Evolutionary conservation across 169 alveolate species (phyloP).

Genomic region (Cryptosporidium parvum): DNA sequence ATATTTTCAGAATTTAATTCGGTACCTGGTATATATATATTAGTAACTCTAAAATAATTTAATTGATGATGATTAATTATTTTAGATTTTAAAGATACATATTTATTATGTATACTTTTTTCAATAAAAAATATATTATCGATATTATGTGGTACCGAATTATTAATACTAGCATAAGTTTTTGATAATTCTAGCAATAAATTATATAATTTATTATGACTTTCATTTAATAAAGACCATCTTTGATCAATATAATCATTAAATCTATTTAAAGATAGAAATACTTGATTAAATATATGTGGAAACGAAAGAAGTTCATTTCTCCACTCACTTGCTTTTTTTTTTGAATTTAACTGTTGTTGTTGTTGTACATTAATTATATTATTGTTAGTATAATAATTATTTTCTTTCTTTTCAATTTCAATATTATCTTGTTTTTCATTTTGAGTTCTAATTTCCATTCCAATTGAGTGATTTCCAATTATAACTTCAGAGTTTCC

Average conservation of each 20-base stretch:
- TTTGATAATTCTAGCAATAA: conserved; percentile 17
- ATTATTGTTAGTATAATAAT: background rate
- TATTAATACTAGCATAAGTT: background rate
- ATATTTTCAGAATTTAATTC: background rate
- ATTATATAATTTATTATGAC: conserved; percentile 21
- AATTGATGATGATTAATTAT: background rate
- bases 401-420: background rate
- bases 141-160: background rate
- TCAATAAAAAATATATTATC: background rate
- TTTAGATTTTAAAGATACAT: background rate
- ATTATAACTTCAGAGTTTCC: background rate
- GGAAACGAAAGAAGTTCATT: conserved; percentile 53
- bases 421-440: background rate
- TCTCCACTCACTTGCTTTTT: conserved; percentile 38
- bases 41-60: background rate
- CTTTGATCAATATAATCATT: conserved; percentile 68
- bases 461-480: background rate
- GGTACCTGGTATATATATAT: conserved; percentile 10
- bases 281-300: conserved; percentile 24
- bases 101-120: background rate
- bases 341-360: background rate
- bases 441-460: background rate
- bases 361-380: background rate
- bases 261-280: conserved; percentile 24
- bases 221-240: conserved; percentile 32